A percentile compares a stretch with the other conserved stretches of the same genome.
Conservation (phyloP, 2,329 filamentous ascomycete species). For the Boeremia exigua region DNA sequence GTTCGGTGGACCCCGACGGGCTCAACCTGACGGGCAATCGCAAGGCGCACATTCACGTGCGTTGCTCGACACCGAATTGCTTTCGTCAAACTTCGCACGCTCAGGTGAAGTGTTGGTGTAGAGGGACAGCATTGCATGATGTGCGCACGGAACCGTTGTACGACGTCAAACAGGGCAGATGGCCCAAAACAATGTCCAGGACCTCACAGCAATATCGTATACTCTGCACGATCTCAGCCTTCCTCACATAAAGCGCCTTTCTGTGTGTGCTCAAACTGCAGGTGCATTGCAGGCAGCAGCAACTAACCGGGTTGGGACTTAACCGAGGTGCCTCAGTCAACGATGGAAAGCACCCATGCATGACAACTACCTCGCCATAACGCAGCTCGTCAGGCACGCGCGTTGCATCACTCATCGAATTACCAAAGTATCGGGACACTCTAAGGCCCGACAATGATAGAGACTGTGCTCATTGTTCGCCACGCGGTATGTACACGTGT, state of each 20-base stretch:
- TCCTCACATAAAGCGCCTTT: neutral
- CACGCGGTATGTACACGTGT: conserved; percentile 55
- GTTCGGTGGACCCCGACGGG: conserved; percentile 9
- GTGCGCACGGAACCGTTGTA: neutral
- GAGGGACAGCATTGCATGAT: neutral
- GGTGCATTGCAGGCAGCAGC: neutral
- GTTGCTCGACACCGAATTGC: neutral
- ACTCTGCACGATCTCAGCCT: neutral
- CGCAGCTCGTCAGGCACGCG: conserved; percentile 3
- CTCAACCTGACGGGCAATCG: neutral
- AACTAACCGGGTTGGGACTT: conserved; percentile 1
- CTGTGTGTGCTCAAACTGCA: neutral
- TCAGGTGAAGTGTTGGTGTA: neutral
- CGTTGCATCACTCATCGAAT: neutral
- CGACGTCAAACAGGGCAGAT: neutral
- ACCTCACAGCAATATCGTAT: neutral
- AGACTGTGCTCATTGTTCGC: conserved; percentile 57
- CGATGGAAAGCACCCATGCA: too few species aligned
- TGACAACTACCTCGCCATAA: conserved; percentile 3
- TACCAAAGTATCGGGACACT: neutral
- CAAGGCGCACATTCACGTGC: neutral
- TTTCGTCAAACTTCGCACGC: neutral
- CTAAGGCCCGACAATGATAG: conserved; percentile 43
- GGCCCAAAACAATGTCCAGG: neutral
- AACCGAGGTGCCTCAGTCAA: conserved; percentile 10